Conservation (phyloP, 2,329 filamentous ascomycete species). For the Spiromastix sp. region DNA sequence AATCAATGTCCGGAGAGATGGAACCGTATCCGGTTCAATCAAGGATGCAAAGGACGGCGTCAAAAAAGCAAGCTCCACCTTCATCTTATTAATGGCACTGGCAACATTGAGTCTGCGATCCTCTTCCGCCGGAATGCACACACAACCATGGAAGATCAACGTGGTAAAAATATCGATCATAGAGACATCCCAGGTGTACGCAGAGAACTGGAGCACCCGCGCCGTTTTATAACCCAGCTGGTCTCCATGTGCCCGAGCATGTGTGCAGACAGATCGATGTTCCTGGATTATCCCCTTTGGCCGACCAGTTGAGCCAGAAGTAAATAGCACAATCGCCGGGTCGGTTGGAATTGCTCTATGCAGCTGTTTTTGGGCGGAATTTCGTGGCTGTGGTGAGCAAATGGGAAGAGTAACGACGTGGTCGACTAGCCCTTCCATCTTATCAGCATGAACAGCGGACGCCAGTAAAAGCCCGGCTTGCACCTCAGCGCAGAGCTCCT, state of each 20-base stretch:
- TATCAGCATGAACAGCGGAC: too few relatives aligned
- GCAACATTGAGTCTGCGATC: slow-evolving; percentile 41
- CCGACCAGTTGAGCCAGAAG: slow-evolving; percentile 45
- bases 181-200: slow-evolving; percentile 46
- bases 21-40: slow-evolving; percentile 56
- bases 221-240: slow-evolving; percentile 39
- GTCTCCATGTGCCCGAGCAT: slow-evolving; percentile 42
- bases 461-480: slow-evolving; percentile 25
- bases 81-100: slow-evolving; percentile 43
- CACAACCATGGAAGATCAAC: slow-evolving; percentile 45
- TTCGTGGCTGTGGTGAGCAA: slow-evolving; percentile 19
- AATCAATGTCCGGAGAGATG: slow-evolving; percentile 62
- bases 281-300: slow-evolving; percentile 34
- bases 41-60: slow-evolving; percentile 76
- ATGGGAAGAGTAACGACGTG: too few relatives aligned
- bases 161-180: slow-evolving; percentile 45
- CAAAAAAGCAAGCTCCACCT: slow-evolving; percentile 69
- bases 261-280: slow-evolving; percentile 31
- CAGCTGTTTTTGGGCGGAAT: slow-evolving; percentile 14
- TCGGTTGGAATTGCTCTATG: slow-evolving; percentile 21
- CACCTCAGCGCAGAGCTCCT: slow-evolving; percentile 22
- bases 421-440: too few relatives aligned
- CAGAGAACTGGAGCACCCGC: slow-evolving; percentile 48
- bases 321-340: slow-evolving; percentile 49
- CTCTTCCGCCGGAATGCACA: slow-evolving; percentile 46